A percentile compares a stretch with the other conserved stretches of the same genome.
These are phyloP conservation scores for Voacanga thouarsii DNA, from an alignment of 257 asterid genomes.

Conservation along the genomic window DNA sequence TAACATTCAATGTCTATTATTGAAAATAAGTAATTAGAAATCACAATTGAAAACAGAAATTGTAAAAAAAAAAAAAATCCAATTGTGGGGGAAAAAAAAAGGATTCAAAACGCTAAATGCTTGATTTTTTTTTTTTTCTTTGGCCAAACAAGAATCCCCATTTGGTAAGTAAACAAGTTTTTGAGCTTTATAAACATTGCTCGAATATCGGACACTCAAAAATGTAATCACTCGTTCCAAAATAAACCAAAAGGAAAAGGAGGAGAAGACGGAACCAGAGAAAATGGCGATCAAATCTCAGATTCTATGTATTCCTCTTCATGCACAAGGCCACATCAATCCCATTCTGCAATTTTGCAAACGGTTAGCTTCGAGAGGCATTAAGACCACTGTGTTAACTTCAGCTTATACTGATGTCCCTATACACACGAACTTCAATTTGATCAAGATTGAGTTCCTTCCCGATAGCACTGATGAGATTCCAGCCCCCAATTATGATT, in stretches of 20 bases:
- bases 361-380: background rate
- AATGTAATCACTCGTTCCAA: too few species aligned
- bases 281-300: background rate
- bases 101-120: too few species aligned
- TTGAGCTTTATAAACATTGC: too few species aligned
- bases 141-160: too few species aligned
- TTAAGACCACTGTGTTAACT: background rate
- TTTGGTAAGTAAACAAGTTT: too few species aligned
- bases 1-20: too few species aligned
- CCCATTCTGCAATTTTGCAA: slow-evolving; percentile 1
- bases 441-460: background rate
- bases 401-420: background rate
- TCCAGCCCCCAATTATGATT: background rate
- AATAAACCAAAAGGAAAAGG: background rate
- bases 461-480: background rate
- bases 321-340: background rate
- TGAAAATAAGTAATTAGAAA: too few species aligned
- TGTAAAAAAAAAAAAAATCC: too few species aligned
- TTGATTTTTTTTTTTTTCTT: too few species aligned
- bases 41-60: too few species aligned
- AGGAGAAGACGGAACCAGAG: background rate
- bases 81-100: too few species aligned
- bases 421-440: background rate
- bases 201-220: too few species aligned
- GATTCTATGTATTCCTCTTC: background rate